Conservation (phyloP, 2,329 filamentous ascomycete genomes). For the Epichloe gansuensis region DNA sequence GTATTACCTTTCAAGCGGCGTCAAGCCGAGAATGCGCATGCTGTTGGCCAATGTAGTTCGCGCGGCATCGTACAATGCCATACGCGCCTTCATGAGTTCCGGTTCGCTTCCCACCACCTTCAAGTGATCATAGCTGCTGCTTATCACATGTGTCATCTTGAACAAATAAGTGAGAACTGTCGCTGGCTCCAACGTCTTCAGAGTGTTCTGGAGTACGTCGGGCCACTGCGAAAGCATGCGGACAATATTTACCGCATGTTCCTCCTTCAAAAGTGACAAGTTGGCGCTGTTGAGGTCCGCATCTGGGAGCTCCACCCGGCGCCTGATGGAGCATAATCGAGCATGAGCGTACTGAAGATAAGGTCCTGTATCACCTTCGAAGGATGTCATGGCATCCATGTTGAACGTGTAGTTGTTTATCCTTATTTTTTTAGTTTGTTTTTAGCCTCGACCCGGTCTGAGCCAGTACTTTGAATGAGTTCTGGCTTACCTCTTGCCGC, state of each 20-base stretch:
- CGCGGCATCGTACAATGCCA: constrained; percentile 56
- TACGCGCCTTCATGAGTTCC: constrained; percentile 45
- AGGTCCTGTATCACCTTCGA: constrained; percentile 75
- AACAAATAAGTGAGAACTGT: constrained; percentile 52
- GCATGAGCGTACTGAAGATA: constrained; percentile 78
- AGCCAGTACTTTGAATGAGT: not conserved
- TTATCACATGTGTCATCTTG: constrained; percentile 74
- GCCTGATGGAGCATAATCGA: constrained; percentile 53
- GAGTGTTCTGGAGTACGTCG: constrained; percentile 70
- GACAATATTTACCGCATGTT: constrained; percentile 61
- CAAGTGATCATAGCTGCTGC: constrained; percentile 70
- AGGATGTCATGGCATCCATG: constrained; percentile 70
- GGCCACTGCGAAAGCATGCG: constrained; percentile 75
- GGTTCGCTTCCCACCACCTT: constrained; percentile 70
- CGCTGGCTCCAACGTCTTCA: constrained; percentile 70
- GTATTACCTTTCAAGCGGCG: constrained; percentile 50
- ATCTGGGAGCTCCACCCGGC: constrained; percentile 39
- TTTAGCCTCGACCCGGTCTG: not conserved
- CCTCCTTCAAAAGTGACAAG: constrained; percentile 55
- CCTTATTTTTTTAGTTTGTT: constrained; percentile 14
- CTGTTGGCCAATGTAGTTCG: constrained; percentile 69
- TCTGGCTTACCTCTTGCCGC: constrained; percentile 63
- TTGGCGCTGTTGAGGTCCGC: constrained; percentile 53
- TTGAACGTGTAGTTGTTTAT: constrained; percentile 62
- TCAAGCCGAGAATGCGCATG: constrained; percentile 69